Conservation (phyloP, 805 yeast genomes). For the Saturnispora diversa region DNA sequence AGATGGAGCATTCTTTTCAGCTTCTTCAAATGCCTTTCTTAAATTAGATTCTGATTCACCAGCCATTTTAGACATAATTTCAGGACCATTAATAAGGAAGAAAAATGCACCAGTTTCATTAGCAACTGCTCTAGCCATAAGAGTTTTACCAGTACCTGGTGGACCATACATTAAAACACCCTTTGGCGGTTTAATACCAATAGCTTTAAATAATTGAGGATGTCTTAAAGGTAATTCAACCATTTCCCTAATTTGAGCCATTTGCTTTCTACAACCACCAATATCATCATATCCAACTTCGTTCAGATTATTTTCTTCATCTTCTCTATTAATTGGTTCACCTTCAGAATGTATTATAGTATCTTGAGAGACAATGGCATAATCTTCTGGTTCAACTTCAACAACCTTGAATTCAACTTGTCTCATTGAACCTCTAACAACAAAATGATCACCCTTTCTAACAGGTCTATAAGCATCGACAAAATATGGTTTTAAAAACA, state of each 20-base stretch:
- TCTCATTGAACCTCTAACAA: constrained; percentile 98
- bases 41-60: constrained; percentile 97
- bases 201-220: constrained; percentile 94
- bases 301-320: constrained; percentile 90
- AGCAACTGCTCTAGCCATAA: constrained; percentile 99
- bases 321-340: constrained; percentile 97
- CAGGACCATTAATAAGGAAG: constrained; percentile 97
- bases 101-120: constrained; percentile 99
- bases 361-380: constrained; percentile 97
- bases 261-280: constrained; percentile 98
- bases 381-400: constrained; percentile 95
- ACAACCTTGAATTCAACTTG: constrained; percentile 98
- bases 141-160: constrained; percentile 99
- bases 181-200: constrained; percentile 98
- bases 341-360: constrained; percentile 98
- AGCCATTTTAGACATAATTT: constrained; percentile 99
- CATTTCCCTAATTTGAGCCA: constrained; percentile 98
- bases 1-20: constrained; percentile 97
- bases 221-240: constrained; percentile 97
- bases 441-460: constrained; percentile 92
- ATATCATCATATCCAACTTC: constrained; percentile 99
- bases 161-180: constrained; percentile 99
- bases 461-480: constrained; percentile 99
- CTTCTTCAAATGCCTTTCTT: constrained; percentile 98
- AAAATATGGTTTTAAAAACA: constrained; percentile 92